Evolutionary conservation across 208 protist genomes (phyloP).

Genomic region (Trypanosoma theileri): DNA sequence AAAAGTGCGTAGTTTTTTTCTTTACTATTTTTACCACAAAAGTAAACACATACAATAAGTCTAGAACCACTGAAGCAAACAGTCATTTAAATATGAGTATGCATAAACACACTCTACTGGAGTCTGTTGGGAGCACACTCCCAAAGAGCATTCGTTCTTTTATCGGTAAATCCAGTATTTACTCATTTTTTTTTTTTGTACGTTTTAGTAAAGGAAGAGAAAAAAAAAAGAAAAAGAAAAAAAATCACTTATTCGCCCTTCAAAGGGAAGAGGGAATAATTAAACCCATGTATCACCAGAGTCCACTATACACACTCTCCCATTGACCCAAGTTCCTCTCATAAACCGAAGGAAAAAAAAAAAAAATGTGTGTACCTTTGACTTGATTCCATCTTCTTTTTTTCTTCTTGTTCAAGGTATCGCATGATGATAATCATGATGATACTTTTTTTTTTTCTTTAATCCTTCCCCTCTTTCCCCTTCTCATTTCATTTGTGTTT

Average conservation of each 20-base stretch:
- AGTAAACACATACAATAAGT: conserved; percentile 9
- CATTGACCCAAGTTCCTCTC: neutral
- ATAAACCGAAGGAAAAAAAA: neutral
- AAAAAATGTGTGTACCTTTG: neutral
- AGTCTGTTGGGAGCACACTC: neutral
- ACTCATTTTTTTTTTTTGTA: neutral
- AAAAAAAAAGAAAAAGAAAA: neutral
- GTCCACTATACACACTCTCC: neutral
- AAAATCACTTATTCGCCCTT: neutral
- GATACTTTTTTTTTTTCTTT: too few relatives aligned
- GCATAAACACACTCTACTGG: neutral
- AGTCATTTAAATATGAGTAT: conserved; percentile 5
- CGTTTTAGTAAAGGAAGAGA: neutral
- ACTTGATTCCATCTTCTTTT: neutral
- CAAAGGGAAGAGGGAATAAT: too few relatives aligned
- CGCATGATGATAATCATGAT: neutral
- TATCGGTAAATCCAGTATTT: neutral
- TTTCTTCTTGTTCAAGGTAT: neutral
- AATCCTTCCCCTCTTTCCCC: neutral
- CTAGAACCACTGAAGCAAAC: neutral
- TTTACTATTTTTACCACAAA: conserved; percentile 22
- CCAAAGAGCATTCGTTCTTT: neutral
- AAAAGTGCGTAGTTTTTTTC: neutral
- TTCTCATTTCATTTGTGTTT: neutral
- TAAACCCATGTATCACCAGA: neutral